Conservation (phyloP, 1,284 basidiomycete species). For the Golubevia sp. region DNA sequence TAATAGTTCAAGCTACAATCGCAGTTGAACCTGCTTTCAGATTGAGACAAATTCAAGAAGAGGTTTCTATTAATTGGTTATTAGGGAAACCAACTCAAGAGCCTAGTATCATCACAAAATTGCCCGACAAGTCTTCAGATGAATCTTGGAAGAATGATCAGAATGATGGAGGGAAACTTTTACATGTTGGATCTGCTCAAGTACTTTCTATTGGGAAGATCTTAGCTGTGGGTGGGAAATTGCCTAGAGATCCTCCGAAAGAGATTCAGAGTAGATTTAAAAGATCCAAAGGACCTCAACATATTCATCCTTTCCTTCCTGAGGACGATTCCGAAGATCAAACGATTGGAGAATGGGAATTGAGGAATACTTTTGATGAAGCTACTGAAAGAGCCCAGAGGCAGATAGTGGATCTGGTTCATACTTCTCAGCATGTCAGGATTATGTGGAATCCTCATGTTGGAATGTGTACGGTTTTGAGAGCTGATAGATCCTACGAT, state of each 20-base stretch:
- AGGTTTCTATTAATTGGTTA: conserved; percentile 69
- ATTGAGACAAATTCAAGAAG: conserved; percentile 76
- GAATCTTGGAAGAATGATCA: conserved; percentile 61
- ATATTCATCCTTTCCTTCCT: neutral
- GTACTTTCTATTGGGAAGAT: too few species aligned
- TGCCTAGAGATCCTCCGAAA: too few species aligned
- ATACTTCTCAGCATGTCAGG: conserved; percentile 79
- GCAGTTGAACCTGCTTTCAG: conserved; percentile 82
- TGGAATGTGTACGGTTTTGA: conserved; percentile 74
- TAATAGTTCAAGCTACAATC: conserved; percentile 80
- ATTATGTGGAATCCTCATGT: conserved; percentile 93
- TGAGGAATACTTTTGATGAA: conserved; percentile 20
- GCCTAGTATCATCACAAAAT: conserved; percentile 5
- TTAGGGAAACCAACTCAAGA: conserved; percentile 63
- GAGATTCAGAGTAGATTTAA: conserved; percentile 4
- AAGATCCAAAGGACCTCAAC: neutral
- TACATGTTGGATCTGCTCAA: too few species aligned
- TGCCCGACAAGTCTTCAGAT: neutral
- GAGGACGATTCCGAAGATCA: neutral
- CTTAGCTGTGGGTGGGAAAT: too few species aligned
- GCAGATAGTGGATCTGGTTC: conserved; percentile 60
- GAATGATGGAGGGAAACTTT: conserved; percentile 64
- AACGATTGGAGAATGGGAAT: neutral
- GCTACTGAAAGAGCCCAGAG: conserved; percentile 65
- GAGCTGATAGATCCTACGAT: conserved; percentile 76